phyloP scores from a whole-genome alignment of 441 rosid species.

The Kokia cookei region DNA sequence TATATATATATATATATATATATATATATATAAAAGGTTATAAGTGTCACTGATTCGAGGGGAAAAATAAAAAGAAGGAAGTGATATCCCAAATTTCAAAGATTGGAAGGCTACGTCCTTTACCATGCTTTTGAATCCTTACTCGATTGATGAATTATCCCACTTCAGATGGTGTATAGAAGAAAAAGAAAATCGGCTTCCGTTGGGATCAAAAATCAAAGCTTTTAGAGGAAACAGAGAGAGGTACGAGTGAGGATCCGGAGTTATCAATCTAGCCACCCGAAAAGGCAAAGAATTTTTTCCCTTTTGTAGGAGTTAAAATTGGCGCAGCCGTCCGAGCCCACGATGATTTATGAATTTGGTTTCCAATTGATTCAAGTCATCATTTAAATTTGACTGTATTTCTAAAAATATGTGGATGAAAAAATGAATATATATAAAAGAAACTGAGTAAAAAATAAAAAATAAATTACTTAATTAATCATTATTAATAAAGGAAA shows the following conservation, averaged over 20 bases:
- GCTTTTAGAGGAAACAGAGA: not conserved
- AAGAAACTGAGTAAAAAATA: too few relatives aligned
- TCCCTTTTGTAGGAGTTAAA: too few relatives aligned
- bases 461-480: too few relatives aligned
- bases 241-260: not conserved
- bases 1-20: not conserved
- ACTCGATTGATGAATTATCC: constrained; percentile 3
- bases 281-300: not conserved
- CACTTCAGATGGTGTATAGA: too few relatives aligned
- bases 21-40: not conserved
- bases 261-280: not conserved
- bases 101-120: not conserved
- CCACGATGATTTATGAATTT: too few relatives aligned
- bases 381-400: too few relatives aligned
- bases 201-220: too few relatives aligned
- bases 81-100: not conserved
- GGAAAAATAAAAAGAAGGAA: not conserved
- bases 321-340: not conserved
- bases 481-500: too few relatives aligned
- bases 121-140: constrained; percentile 23
- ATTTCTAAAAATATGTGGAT: too few relatives aligned
- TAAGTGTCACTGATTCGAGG: not conserved
- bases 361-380: too few relatives aligned
- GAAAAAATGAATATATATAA: too few relatives aligned
- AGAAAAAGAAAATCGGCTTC: too few relatives aligned